Evolutionary conservation across 1,284 basidiomycete species (phyloP).

Genomic region (Ceratorhiza oryzae-sativae): DNA sequence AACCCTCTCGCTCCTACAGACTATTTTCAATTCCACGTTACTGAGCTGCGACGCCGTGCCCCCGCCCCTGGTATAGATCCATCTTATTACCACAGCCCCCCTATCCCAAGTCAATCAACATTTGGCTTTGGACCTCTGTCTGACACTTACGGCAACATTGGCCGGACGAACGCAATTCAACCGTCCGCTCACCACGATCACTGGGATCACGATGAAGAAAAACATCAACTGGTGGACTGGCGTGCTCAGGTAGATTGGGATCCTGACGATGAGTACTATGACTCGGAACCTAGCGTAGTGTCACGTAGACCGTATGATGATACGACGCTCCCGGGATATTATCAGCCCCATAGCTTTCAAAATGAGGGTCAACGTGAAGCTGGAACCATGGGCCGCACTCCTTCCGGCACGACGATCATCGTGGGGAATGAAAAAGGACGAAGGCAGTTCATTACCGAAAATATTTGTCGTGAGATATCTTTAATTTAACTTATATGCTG

Average conservation of each 20-base stretch:
- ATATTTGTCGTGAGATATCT: slow-evolving; percentile 20
- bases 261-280: slow-evolving; percentile 33
- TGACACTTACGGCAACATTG: neutral
- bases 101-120: neutral
- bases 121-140: neutral
- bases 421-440: slow-evolving; percentile 20
- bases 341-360: neutral
- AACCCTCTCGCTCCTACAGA: neutral
- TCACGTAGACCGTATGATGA: slow-evolving; percentile 9
- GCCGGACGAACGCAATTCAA: slow-evolving; percentile 20
- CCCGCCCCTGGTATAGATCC: slow-evolving; percentile 4
- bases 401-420: slow-evolving; percentile 4
- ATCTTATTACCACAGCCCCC: neutral
- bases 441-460: slow-evolving; percentile 27
- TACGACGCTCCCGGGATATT: slow-evolving; percentile 10
- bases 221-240: neutral
- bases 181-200: neutral
- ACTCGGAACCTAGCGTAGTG: slow-evolving; percentile 27
- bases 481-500: neutral
- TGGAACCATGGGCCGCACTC: neutral
- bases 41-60: neutral
- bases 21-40: neutral
- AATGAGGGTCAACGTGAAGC: neutral
- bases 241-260: slow-evolving; percentile 32
- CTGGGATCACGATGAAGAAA: slow-evolving; percentile 16